Conservation (phyloP, 306 rosid genomes). For the Prinsepia uniflora region DNA sequence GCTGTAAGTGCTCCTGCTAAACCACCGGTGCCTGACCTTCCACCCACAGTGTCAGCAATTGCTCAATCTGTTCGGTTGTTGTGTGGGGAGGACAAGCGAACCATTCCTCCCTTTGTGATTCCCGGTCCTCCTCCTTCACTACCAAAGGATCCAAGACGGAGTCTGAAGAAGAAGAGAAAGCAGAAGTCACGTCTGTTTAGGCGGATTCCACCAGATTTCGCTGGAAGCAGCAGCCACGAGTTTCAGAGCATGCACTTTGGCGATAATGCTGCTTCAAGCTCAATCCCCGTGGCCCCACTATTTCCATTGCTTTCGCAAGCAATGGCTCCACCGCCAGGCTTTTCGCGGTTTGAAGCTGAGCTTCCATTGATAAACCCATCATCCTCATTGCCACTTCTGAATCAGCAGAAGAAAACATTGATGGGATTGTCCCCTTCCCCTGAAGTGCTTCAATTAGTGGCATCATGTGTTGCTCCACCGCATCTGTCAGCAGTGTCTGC, state of each 20-base stretch:
- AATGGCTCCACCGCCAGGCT: conserved; percentile 29
- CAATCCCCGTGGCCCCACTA: conserved; percentile 53
- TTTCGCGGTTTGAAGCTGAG: conserved; percentile 45
- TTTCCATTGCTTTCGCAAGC: conserved; percentile 52
- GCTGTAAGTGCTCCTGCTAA: conserved; percentile 76
- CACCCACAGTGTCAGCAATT: conserved; percentile 87
- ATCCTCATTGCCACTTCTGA: conserved; percentile 28
- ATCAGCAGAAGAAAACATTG: conserved; percentile 41
- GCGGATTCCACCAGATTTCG: conserved; percentile 38
- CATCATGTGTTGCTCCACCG: conserved; percentile 67
- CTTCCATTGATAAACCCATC: conserved; percentile 36
- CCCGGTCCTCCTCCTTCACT: conserved; percentile 84
- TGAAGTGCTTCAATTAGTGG: conserved; percentile 87
- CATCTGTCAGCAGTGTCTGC: conserved; percentile 45
- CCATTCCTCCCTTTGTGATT: conserved; percentile 87
- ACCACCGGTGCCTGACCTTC: conserved; percentile 70
- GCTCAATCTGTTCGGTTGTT: conserved; percentile 87
- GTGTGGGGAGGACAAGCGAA: conserved; percentile 74
- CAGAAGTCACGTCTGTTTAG: conserved; percentile 44
- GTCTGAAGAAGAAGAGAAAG: conserved; percentile 62
- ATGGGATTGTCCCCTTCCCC: conserved; percentile 81
- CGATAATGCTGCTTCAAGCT: conserved; percentile 64
- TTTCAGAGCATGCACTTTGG: conserved; percentile 30
- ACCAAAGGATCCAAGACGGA: conserved; percentile 87
- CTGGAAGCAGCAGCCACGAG: conserved; percentile 51